Base-by-base conservation (phyloP, 2,329 filamentous ascomycete genomes). In the Diaporthe caulivora region DNA sequence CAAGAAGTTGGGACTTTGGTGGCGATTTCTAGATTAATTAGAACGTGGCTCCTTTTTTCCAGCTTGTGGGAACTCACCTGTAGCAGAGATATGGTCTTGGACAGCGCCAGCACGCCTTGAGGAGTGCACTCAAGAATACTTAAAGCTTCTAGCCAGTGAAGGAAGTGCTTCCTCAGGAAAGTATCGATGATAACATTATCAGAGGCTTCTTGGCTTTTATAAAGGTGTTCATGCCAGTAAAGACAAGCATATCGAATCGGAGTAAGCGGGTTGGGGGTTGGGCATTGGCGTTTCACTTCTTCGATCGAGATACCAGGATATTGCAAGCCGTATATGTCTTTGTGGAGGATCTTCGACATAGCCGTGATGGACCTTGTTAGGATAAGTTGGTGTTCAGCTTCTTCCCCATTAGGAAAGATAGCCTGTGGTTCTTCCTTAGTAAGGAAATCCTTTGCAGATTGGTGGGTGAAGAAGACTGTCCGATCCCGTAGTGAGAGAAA, bases 381-480 rank as follows among this genome's bases (percentile, higher is more conserved):
- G 7, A 47, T 47, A 1, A 9, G n/a, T 1, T 47, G 1, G 8
- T 47, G 44, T 9, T 7, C 9, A 9, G n/a, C n/a, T n/a, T n/a
- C n/a, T n/a, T 47, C 18, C 4, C 21, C 21, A 1, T 21, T n/a
- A 1, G 44, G 17, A n/a, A 11, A 71, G 24, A 18, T 58, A 71
- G 17, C 65, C 70, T 24, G n/a, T n/a, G n/a, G n/a, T n/a, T n/a
- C n/a, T n/a, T n/a, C n/a, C n/a, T n/a, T n/a, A n/a, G n/a, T n/a
- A n/a, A n/a, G n/a, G n/a, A n/a, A n/a, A n/a, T n/a, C n/a, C n/a
- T n/a, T n/a, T n/a, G n/a, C n/a, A n/a, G n/a, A n/a, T n/a, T n/a
- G n/a, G 24, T 71, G 70, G 7, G 65, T 18, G 54, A 71, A 71
- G 34, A 3, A 71, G n/a, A 71, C 15, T 7, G 21, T 71, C n/a